Evolutionary conservation across 2,329 filamentous ascomycete species (phyloP).

Genomic region (Fusarium armeniacum): DNA sequence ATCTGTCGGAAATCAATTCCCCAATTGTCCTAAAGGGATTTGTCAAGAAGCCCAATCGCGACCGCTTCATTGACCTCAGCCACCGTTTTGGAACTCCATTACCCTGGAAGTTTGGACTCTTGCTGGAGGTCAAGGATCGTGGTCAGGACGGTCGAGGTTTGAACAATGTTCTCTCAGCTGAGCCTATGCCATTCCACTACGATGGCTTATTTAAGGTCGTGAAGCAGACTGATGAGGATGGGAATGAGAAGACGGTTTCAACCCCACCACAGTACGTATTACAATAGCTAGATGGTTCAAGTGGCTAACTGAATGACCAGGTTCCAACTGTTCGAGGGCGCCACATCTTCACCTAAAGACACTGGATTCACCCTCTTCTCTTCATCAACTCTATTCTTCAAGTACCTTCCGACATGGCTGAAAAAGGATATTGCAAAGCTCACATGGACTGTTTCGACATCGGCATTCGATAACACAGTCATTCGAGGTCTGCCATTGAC

Average conservation of each 20-base stretch:
- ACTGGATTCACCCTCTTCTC: slow-evolving; percentile 69
- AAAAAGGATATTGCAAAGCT: slow-evolving; percentile 55
- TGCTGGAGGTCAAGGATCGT: slow-evolving; percentile 66
- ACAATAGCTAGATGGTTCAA: accelerated
- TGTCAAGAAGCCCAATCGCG: slow-evolving; percentile 59
- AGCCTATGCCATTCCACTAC: slow-evolving; percentile 71
- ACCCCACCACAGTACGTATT: slow-evolving; percentile 58
- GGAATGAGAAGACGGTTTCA: slow-evolving; percentile 57
- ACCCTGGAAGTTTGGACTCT: slow-evolving; percentile 67
- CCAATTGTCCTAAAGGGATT: slow-evolving; percentile 69
- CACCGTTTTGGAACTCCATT: slow-evolving; percentile 62
- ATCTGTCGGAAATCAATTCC: slow-evolving; percentile 64
- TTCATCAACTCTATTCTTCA: slow-evolving; percentile 64
- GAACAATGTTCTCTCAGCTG: slow-evolving; percentile 67
- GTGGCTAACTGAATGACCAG: slow-evolving; percentile 34
- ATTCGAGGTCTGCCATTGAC: slow-evolving; percentile 62
- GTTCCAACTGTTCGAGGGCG: slow-evolving; percentile 67
- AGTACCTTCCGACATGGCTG: slow-evolving; percentile 58
- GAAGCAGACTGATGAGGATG: slow-evolving; percentile 56
- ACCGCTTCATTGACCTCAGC: slow-evolving; percentile 62
- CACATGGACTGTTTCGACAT: slow-evolving; percentile 65
- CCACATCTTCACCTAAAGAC: slow-evolving; percentile 61
- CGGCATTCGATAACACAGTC: slow-evolving; percentile 61
- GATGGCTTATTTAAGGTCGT: slow-evolving; percentile 69
- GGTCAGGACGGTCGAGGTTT: slow-evolving; percentile 59